These are phyloP conservation scores for Cicer yamashitae DNA, from an alignment of 306 rosid genomes.

Conservation along the genomic window DNA sequence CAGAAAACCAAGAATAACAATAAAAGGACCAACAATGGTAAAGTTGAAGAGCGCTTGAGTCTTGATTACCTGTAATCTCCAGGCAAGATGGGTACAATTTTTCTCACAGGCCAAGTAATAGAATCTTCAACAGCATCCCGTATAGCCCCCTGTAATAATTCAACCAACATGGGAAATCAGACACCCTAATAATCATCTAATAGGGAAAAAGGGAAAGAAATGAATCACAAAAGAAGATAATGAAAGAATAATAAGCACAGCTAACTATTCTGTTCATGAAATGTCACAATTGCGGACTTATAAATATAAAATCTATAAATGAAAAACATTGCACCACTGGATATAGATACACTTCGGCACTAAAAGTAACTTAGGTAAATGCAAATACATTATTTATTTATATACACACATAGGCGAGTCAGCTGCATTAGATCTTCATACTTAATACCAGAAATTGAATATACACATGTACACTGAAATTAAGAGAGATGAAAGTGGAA, in stretches of 20 bases:
- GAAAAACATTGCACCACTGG: not conserved
- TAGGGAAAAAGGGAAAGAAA: constrained; percentile 13
- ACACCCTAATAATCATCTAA: constrained; percentile 10
- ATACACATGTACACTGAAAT: not conserved
- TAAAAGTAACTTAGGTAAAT: constrained; percentile 20
- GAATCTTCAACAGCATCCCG: constrained; percentile 96
- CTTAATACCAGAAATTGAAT: constrained; percentile 16
- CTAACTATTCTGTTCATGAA: constrained; percentile 16
- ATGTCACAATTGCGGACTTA: constrained; percentile 12
- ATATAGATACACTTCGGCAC: constrained; percentile 6
- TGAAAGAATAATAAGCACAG: constrained; percentile 31
- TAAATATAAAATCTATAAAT: constrained; percentile 24
- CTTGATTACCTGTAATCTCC: constrained; percentile 88
- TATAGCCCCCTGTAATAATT: constrained; percentile 67
- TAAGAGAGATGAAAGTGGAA: constrained; percentile 1
- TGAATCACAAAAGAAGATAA: not conserved
- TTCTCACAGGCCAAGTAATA: constrained; percentile 95
- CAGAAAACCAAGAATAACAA: not conserved
- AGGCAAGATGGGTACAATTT: constrained; percentile 86
- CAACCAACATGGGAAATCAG: constrained; percentile 30
- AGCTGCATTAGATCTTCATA: constrained; percentile 18
- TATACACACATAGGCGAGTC: not conserved
- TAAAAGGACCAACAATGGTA: not conserved
- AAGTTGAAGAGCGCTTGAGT: constrained; percentile 15
- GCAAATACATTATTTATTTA: not conserved